Conservation (phyloP, 73 alveolate genomes). For the Stentor roeselii region DNA sequence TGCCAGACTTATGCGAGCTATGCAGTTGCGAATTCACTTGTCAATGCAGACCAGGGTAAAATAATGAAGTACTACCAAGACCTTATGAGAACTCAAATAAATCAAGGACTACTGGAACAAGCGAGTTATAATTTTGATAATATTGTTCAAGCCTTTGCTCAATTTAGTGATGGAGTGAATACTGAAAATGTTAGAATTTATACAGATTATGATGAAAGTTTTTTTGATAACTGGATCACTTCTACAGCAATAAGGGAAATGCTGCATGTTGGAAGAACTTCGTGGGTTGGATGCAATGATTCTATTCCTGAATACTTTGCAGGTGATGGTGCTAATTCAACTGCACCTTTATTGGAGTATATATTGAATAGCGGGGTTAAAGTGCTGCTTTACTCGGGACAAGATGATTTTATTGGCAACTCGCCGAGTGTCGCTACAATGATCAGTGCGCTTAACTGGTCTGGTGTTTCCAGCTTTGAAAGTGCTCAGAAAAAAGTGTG, state of each 20-base stretch:
- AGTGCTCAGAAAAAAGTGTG: slow-evolving; percentile 42
- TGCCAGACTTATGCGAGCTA: not conserved
- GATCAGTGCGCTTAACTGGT: slow-evolving; percentile 47
- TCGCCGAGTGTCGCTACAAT: slow-evolving; percentile 58
- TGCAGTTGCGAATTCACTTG: not conserved
- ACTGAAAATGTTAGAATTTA: not conserved
- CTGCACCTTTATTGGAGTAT: not conserved
- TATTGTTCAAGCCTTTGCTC: not conserved
- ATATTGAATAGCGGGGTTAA: slow-evolving; percentile 10
- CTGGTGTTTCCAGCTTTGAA: slow-evolving; percentile 31
- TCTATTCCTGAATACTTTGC: not conserved
- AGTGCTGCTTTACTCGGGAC: slow-evolving; percentile 58
- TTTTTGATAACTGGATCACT: not conserved
- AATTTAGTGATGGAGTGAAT: not conserved
- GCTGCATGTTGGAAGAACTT: not conserved
- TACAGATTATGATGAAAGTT: not conserved
- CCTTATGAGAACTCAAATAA: not conserved
- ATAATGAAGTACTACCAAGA: not conserved
- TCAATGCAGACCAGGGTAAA: not conserved
- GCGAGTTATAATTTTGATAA: not conserved
- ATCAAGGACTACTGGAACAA: not conserved
- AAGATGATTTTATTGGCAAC: slow-evolving; percentile 58
- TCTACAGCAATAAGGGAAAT: not conserved
- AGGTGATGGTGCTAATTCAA: not conserved
- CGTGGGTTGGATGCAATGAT: slow-evolving; percentile 12